Base-by-base conservation (phyloP, 148 eudicot genomes). In the Heliamphora exappendiculata region DNA sequence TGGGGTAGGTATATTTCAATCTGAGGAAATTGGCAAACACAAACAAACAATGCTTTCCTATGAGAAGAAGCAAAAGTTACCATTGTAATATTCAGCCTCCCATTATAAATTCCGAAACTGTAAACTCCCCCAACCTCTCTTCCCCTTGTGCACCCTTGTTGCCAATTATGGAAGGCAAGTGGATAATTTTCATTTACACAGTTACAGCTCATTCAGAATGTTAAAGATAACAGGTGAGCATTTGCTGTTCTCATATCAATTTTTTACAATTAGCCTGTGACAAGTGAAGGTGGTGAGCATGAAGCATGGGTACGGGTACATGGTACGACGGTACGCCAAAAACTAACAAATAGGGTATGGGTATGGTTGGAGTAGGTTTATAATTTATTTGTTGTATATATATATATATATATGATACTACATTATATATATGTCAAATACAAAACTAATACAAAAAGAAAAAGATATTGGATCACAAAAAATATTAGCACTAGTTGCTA, bases 91-190 rank as follows among this genome's bases (percentile, higher is more conserved):
- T 33, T 22, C 20, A 64, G 44, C 42, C 26, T 24, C 7, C 11
- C 2, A 39, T 64, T 42, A 34, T 36, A 24, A 3, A 29, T 62
- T 28, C 71, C 33, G 22, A 22, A 67, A 42, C 10, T 41, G 31
- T 41, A 67, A 66, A 67, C 49, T 41, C 71, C 49, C 41, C 71
- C n/a, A n/a, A 44, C 71, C 37, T 55, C 22, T 69, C 55, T 22
- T 45, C 36, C 39, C 37, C 51, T 28, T 5, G 3, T 10, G 73
- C 24, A 69, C 14, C 55, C 34, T 0, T 70, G 44, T 49, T 11
- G 13, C 12, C 34, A 31, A 26, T 16, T 28, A 0, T 0, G 1
- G n/a, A 45, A 45, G 36, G 22, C 58, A 17, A 53, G 58, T 17
- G 24, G 5, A 53, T 17, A 53, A n/a, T 53, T 53, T 53, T 17